Percentiles rank a stretch among this genome's conserved stretches.
These are phyloP conservation scores for Phyllosticta citrichinensis DNA, from an alignment of 2,329 filamentous ascomycete genomes.

Conservation along the genomic window DNA sequence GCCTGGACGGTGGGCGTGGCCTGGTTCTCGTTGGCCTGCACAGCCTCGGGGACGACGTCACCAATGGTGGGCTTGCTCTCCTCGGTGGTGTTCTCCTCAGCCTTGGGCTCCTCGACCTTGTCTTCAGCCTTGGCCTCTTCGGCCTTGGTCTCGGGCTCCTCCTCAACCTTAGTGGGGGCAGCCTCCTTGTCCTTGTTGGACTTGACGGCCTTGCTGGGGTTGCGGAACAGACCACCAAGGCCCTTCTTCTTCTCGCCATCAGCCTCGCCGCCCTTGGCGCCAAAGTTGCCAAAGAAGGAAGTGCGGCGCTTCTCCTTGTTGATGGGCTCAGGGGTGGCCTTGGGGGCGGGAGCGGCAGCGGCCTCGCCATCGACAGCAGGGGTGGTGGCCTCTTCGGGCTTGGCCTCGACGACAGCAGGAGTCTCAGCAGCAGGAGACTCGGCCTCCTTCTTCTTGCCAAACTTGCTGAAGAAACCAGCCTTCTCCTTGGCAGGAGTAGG, in stretches of 20 bases:
- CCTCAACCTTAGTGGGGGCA: slow-evolving; percentile 17
- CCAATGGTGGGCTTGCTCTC: slow-evolving; percentile 25
- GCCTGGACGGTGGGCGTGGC: slow-evolving; percentile 30
- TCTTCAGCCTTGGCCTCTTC: slow-evolving; percentile 16
- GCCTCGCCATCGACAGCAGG: slow-evolving; percentile 14
- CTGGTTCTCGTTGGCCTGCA: slow-evolving; percentile 31
- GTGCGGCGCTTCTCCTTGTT: slow-evolving; percentile 41
- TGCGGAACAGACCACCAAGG: slow-evolving; percentile 27
- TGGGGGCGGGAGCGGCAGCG: slow-evolving; percentile 8
- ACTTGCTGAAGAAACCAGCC: slow-evolving; percentile 56
- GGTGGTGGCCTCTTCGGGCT: slow-evolving; percentile 15
- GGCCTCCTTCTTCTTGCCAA: slow-evolving; percentile 59
- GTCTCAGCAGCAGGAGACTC: slow-evolving; percentile 43
- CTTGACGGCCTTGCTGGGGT: slow-evolving; percentile 25
- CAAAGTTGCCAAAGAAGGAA: slow-evolving; percentile 43
- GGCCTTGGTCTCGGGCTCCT: slow-evolving; percentile 25
- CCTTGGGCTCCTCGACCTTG: slow-evolving; percentile 14
- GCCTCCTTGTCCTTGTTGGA: slow-evolving; percentile 14
- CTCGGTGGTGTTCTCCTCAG: slow-evolving; percentile 14
- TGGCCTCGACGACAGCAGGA: slow-evolving; percentile 19
- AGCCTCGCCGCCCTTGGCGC: slow-evolving; percentile 28
- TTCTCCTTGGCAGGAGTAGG: slow-evolving; percentile 37
- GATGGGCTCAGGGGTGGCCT: slow-evolving; percentile 28
- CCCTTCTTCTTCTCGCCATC: slow-evolving; percentile 19
- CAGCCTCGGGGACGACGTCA: slow-evolving; percentile 28